Percentiles rank a stretch among this genome's conserved stretches.
Evolutionary conservation across 805 yeast species (phyloP).

Genomic region (Sugiyamaella valdiviana): DNA sequence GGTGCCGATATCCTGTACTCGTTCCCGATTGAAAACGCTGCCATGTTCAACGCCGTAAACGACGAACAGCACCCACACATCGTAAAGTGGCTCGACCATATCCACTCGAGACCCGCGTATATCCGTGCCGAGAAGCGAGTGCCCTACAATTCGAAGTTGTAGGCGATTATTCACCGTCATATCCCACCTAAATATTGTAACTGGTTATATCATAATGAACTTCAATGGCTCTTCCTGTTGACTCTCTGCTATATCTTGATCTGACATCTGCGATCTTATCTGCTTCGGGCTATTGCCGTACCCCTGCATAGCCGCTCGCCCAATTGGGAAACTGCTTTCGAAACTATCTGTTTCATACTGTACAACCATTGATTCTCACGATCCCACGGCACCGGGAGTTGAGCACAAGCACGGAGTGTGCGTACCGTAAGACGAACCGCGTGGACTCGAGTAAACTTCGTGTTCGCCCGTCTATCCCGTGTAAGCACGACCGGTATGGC

Average conservation of each 20-base stretch:
- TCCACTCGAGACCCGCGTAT: slow-evolving; percentile 28
- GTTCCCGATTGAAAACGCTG: slow-evolving; percentile 36
- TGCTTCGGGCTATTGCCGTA: too few species aligned
- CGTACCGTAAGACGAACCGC: too few species aligned
- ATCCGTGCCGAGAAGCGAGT: slow-evolving; percentile 9
- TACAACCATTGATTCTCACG: too few species aligned
- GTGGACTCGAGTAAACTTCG: too few species aligned
- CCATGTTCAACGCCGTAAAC: neutral
- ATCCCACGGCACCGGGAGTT: too few species aligned
- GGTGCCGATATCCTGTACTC: slow-evolving; percentile 56
- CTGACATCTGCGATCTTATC: neutral
- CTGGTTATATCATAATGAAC: too few species aligned
- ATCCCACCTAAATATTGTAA: too few species aligned
- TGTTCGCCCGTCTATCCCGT: too few species aligned
- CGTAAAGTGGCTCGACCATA: slow-evolving; percentile 21
- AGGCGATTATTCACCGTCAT: neutral
- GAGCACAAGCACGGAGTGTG: too few species aligned
- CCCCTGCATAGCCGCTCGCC: neutral
- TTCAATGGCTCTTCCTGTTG: neutral
- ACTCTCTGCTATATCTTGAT: neutral
- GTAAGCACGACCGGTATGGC: too few species aligned
- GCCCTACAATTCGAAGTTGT: neutral
- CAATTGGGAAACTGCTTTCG: too few species aligned
- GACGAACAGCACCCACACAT: slow-evolving; percentile 25
- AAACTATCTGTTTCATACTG: too few species aligned